Evolutionary conservation across 306 rosid species (phyloP).

Genomic region (Pyrus communis): DNA sequence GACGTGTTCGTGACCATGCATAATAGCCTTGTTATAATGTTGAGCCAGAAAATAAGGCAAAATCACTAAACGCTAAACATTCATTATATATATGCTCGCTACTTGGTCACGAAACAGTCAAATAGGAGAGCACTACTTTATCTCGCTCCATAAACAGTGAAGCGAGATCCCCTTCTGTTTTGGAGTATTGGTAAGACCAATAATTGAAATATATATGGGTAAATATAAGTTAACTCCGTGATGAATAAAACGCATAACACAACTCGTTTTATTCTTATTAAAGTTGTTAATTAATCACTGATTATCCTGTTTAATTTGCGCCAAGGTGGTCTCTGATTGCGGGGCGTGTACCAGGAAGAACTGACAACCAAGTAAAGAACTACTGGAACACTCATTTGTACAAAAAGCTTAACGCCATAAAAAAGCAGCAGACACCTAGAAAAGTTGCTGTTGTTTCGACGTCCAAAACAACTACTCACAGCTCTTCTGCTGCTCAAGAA

Average conservation of each 20-base stretch:
- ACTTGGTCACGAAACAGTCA: too few relatives aligned
- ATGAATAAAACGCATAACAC: too few relatives aligned
- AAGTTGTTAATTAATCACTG: not conserved
- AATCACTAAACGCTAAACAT: too few relatives aligned
- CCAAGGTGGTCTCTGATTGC: constrained; percentile 34
- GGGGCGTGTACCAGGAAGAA: constrained; percentile 32
- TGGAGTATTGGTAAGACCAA: not conserved
- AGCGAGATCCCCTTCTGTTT: not conserved
- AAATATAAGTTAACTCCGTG: not conserved
- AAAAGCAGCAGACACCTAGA: not conserved
- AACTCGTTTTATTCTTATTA: not conserved
- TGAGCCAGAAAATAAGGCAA: too few relatives aligned
- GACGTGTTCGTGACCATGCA: too few relatives aligned
- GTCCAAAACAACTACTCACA: not conserved
- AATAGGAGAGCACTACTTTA: too few relatives aligned
- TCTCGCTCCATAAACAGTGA: too few relatives aligned
- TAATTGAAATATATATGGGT: too few relatives aligned
- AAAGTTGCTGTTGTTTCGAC: not conserved
- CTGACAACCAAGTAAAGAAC: constrained; percentile 29
- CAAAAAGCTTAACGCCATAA: constrained; percentile 22
- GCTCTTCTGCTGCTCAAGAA: too few relatives aligned
- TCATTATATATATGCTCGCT: not conserved
- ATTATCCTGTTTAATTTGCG: not conserved
- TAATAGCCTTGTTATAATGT: too few relatives aligned
- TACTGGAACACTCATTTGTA: constrained; percentile 25